Percentiles rank a stretch among this genome's conserved stretches.
These are phyloP conservation scores for Leavenworthia alabamica DNA, from an alignment of 345 rosid genomes.

Conservation along the genomic window DNA sequence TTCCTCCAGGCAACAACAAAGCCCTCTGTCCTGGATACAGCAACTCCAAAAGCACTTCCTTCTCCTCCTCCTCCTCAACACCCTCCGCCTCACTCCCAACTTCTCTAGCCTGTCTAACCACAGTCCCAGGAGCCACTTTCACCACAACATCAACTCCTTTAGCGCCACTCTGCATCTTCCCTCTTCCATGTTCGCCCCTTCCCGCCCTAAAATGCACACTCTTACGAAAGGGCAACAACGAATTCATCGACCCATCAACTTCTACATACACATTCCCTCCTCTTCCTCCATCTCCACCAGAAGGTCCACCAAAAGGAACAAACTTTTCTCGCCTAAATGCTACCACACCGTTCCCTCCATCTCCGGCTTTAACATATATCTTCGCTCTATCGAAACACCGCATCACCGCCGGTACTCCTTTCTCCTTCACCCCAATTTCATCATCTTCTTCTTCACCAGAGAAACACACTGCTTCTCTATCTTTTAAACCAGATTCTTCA, in stretches of 20 bases:
- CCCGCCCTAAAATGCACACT: constrained; percentile 79
- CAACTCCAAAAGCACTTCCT: constrained; percentile 78
- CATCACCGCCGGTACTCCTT: constrained; percentile 91
- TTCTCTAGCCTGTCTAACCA: constrained; percentile 62
- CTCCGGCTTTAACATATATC: constrained; percentile 72
- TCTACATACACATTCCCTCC: constrained; percentile 81
- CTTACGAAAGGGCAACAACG: constrained; percentile 73
- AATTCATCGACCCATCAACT: constrained; percentile 78
- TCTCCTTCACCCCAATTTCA: constrained; percentile 56
- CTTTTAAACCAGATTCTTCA: constrained; percentile 8
- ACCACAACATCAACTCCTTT: constrained; percentile 79
- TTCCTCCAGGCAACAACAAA: constrained; percentile 75
- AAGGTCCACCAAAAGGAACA: constrained; percentile 87
- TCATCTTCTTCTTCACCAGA: constrained; percentile 34
- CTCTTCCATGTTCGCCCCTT: constrained; percentile 75
- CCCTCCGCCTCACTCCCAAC: constrained; percentile 70
- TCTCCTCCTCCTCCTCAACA: constrained; percentile 55
- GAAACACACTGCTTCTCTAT: constrained; percentile 22
- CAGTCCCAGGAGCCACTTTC: constrained; percentile 83
- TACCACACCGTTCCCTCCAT: constrained; percentile 86
- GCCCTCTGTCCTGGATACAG: constrained; percentile 75
- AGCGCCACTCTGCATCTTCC: constrained; percentile 62
- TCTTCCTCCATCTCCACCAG: constrained; percentile 96
- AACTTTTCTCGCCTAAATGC: constrained; percentile 85
- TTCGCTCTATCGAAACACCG: constrained; percentile 86